Evolutionary conservation across 208 protist genomes (phyloP), one percentile per base, ranked within the genome.

Genomic region (Wallacemonas sp.): DNA sequence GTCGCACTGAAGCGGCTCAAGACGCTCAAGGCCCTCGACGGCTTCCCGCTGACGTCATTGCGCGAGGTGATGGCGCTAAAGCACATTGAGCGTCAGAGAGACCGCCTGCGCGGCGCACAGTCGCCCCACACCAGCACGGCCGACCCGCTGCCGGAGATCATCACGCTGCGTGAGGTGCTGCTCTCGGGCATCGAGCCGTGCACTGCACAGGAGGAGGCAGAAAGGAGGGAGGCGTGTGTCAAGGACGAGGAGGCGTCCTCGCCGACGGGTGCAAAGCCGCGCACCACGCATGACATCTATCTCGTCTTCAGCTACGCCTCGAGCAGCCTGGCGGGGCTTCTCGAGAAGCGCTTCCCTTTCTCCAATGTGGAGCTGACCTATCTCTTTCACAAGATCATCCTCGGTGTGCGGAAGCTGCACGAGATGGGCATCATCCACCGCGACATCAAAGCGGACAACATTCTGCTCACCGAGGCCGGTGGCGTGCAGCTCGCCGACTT

Each of bases 361-460:
- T 72, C 74, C 7, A 71, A 72, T 11, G 14, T 66, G 1, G 87
- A 90, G 61, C 52, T 96, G 65, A 81, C 81, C n/a, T 92, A 84
- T 66, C 18, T 96, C 42, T 91, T 96, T n/a, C 84, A 81, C 26
- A 82, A 85, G 44, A 55, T 93, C 38, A 33, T 93, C 25, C 66
- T 59, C 3, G 91, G 76, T 0, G 63, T 90, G 57, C 67, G 57
- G n/a, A 84, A 89, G 64, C 64, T 94, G 49, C 91, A 94, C 61
- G 79, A 75, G 26, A 94, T 92, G 84, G 81, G 84, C 46, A 94
- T 97, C 72, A 93, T 97, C 62, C 92, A 97, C 52, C 87, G 92
- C 61, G 92, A 97, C 81, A 89, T 97, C 44, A 97, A 97, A 72
- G 74, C 87, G 0, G 87, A 97, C 69, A 97, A 97, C 75, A 82